A percentile compares a stretch with the other conserved stretches of the same genome.
These are phyloP conservation scores for Pichia kluyveri DNA, from an alignment of 805 yeast genomes.

Conservation along the genomic window DNA sequence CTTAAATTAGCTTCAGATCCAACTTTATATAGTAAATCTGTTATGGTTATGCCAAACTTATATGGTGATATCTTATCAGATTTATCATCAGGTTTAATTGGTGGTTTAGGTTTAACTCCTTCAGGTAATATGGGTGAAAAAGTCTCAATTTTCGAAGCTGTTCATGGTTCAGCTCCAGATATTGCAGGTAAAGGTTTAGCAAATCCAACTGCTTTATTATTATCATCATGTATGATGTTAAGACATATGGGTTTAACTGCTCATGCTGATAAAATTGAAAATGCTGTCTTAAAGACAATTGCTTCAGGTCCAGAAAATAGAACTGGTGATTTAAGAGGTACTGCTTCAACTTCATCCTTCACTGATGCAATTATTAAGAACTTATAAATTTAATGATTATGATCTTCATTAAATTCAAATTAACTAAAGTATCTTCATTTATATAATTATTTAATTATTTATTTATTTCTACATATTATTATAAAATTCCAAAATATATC, in stretches of 20 bases:
- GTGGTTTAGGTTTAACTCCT: slow-evolving; percentile 98
- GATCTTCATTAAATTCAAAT: too few species aligned
- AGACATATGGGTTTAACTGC: slow-evolving; percentile 90
- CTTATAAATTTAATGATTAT: slow-evolving; percentile 32
- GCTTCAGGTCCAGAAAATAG: slow-evolving; percentile 95
- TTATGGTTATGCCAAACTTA: slow-evolving; percentile 96
- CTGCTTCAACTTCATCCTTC: slow-evolving; percentile 81
- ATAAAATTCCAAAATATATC: too few species aligned
- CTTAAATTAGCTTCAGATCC: slow-evolving; percentile 88
- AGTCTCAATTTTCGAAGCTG: slow-evolving; percentile 97
- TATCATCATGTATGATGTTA: slow-evolving; percentile 98
- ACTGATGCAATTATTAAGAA: slow-evolving; percentile 83
- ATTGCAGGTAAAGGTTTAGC: slow-evolving; percentile 98
- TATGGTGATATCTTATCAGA: slow-evolving; percentile 99
- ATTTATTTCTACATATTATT: too few species aligned
- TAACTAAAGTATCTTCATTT: too few species aligned
- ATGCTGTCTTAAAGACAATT: slow-evolving; percentile 79
- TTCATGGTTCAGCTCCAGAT: slow-evolving; percentile 99
- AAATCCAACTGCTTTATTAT: slow-evolving; percentile 94
- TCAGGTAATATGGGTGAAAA: slow-evolving; percentile 99
- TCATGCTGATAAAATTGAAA: slow-evolving; percentile 79
- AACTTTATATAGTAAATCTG: slow-evolving; percentile 73
- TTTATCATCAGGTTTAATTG: slow-evolving; percentile 93
- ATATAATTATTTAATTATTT: too few species aligned
- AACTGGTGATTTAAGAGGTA: slow-evolving; percentile 93